Percentiles rank a stretch among this genome's conserved stretches.
Conservation (phyloP, 1,284 basidiomycete genomes). For the Leccinum ponderosum region DNA sequence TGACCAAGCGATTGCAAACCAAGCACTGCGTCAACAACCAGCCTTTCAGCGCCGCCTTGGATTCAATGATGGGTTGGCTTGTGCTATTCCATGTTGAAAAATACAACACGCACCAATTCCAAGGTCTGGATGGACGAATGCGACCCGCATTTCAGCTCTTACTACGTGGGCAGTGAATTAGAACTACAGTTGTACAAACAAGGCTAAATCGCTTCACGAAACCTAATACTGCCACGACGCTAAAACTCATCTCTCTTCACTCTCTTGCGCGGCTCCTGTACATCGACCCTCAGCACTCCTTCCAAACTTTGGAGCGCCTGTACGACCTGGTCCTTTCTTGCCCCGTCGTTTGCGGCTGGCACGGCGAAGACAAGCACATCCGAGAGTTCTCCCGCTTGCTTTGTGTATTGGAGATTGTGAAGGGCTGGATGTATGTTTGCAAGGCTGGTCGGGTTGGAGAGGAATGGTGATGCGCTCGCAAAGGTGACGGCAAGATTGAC, state of each 20-base stretch:
- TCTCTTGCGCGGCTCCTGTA: slow-evolving; percentile 23
- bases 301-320: slow-evolving; percentile 18
- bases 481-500: slow-evolving; percentile 28
- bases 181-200: background rate
- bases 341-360: slow-evolving; percentile 6
- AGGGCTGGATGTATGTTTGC: slow-evolving; percentile 17
- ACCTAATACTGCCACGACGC: too few species aligned
- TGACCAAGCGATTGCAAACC: slow-evolving; percentile 87
- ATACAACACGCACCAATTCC: slow-evolving; percentile 75
- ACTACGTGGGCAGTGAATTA: background rate
- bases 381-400: slow-evolving; percentile 27
- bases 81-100: background rate
- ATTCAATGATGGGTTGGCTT: background rate
- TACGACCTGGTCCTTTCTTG: slow-evolving; percentile 16
- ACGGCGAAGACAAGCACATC: slow-evolving; percentile 24
- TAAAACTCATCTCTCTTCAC: slow-evolving; percentile 32
- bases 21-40: slow-evolving; percentile 95
- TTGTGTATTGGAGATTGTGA: slow-evolving; percentile 19
- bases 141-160: slow-evolving; percentile 47
- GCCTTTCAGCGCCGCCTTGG: slow-evolving; percentile 89
- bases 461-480: slow-evolving; percentile 21
- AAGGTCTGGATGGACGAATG: slow-evolving; percentile 93
- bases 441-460: slow-evolving; percentile 23
- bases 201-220: background rate
- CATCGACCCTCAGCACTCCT: slow-evolving; percentile 25